Base-by-base conservation (phyloP, 257 asterid species). In the Cordia subcordata region DNA sequence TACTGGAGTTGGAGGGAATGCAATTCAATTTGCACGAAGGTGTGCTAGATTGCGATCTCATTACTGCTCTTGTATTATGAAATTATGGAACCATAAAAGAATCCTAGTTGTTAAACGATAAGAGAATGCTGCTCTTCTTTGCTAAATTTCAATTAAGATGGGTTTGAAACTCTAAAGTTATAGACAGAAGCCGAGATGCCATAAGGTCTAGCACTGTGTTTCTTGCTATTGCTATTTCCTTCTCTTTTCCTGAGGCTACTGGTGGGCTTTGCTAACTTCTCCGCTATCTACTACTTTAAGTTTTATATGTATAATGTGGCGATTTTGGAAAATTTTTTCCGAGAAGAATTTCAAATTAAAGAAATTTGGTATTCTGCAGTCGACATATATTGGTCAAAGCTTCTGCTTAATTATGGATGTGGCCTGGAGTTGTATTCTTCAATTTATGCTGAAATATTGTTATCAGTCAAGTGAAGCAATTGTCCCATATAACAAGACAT, bases 1-100 rank as follows among this genome's bases (percentile, higher is more conserved):
- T 81, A 74, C 96, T 53, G 99, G 99, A 64, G 96, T 80, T 15
- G 97, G 99, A 22, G 99, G 99, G 14, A 93, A 93, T 65, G 83
- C 96, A 38, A 93, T 93, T 75, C 99, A 93, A 54, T 88, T 88
- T 74, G 96, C 96, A 22, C 81, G 59, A 68, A n/a, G 85, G 98
- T 84, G 60, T 60, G 87, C 55, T 17, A 10, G 11, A 8, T 63
- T 57, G 47, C 40, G 18, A 53, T 69, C 54, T 46, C 13, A 16
- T 15, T 56, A 57, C 40, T 40, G 8, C 21, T 57, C 58, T n/a
- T n/a, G n/a, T n/a, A n/a, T n/a, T n/a, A n/a, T n/a, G n/a, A n/a
- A n/a, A n/a, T 21, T 51, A 54, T 32, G 56, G 49, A 23, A 37
- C n/a, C 35, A 27, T 27, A 27, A 27, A 27, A 6, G 6, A 27